Conservation (phyloP, 2,329 filamentous ascomycete genomes). For the Dothistroma pini region DNA sequence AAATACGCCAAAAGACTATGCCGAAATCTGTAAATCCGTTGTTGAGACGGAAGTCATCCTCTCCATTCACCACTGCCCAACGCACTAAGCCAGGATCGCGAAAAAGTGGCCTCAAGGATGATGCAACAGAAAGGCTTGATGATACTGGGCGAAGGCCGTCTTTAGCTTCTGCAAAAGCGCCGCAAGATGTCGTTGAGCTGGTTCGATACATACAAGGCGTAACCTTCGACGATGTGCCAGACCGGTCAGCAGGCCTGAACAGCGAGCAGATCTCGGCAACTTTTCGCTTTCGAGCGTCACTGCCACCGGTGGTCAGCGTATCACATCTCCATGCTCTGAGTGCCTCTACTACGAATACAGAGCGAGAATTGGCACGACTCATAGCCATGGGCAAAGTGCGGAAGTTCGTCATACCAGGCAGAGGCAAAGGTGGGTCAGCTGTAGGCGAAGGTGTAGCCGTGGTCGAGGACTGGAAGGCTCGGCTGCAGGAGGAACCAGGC, state of each 20-base stretch:
- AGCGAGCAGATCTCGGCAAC: constrained; percentile 61
- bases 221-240: constrained; percentile 64
- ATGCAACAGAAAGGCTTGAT: constrained; percentile 50
- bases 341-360: constrained; percentile 59
- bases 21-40: constrained; percentile 29
- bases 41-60: constrained; percentile 39
- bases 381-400: constrained; percentile 55
- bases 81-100: constrained; percentile 34
- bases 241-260: constrained; percentile 57
- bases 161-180: constrained; percentile 58
- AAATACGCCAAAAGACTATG: constrained; percentile 22
- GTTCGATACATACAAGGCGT: constrained; percentile 58
- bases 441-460: constrained; percentile 64
- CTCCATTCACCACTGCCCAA: constrained; percentile 37
- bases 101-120: constrained; percentile 22
- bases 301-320: constrained; percentile 63
- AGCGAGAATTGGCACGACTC: constrained; percentile 64
- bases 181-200: constrained; percentile 50
- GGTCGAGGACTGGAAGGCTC: constrained; percentile 51
- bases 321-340: constrained; percentile 65
- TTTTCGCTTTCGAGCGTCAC: constrained; percentile 55
- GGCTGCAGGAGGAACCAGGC: constrained; percentile 22
- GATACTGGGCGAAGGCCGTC: constrained; percentile 53
- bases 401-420: constrained; percentile 60
- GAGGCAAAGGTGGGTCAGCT: constrained; percentile 54